Percentiles rank a stretch among this genome's conserved stretches.
phyloP scores from a whole-genome alignment of 176 grass and related monocot genomes.

The Musa itinerans region DNA sequence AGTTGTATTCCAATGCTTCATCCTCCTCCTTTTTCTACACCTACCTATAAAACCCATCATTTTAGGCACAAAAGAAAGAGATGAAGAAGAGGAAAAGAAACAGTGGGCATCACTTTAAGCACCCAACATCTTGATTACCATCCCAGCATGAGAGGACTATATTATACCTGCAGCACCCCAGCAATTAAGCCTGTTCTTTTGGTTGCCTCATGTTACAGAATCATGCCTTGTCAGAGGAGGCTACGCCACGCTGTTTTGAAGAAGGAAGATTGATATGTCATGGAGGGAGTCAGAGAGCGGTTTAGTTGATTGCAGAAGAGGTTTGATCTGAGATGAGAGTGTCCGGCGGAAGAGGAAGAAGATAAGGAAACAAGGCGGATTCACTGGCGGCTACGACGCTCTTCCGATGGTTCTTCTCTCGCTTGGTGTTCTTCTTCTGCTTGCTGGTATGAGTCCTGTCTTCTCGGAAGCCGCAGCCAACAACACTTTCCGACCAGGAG shows the following conservation, averaged over 20 bases:
- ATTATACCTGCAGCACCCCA: no score
- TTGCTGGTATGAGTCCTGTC: constrained; percentile 7
- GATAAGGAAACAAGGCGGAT: background rate
- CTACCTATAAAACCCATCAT: constrained; percentile 6
- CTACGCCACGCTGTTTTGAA: no score
- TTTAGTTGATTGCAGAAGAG: background rate
- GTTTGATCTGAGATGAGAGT: background rate
- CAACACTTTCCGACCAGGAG: constrained; percentile 48
- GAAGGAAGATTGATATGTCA: no score
- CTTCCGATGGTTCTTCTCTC: background rate
- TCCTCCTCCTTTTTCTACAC: background rate
- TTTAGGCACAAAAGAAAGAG: background rate
- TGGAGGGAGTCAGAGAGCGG: no score
- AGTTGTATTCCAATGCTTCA: background rate
- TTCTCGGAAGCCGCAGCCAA: constrained; percentile 19
- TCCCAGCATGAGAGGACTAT: no score
- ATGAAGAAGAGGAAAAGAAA: background rate
- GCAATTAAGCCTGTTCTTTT: no score
- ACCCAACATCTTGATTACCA: background rate
- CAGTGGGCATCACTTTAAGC: background rate
- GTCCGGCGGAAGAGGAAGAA: background rate
- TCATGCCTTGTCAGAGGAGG: background rate
- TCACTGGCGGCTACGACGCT: constrained; percentile 9
- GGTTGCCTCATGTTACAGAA: background rate
- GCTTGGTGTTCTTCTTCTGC: background rate